Conservation (phyloP, 768 basidiomycete genomes). For the Macrolepiota fuliginosa region DNA sequence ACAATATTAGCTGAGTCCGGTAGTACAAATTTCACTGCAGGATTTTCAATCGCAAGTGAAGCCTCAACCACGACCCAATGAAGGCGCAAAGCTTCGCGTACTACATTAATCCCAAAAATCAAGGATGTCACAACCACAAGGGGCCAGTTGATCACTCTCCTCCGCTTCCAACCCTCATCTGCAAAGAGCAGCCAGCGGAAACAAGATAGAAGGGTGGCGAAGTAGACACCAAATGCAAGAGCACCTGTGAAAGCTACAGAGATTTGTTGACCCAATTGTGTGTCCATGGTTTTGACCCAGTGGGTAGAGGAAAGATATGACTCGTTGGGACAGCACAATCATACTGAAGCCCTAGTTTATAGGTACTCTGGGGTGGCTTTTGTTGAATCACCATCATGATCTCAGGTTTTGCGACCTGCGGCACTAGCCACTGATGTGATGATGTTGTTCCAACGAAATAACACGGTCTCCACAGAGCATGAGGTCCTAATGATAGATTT, state of each 20-base stretch:
- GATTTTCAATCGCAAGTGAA: background rate
- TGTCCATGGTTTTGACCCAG: background rate
- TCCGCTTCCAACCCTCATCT: background rate
- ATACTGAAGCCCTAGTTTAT: too few species aligned
- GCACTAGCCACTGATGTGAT: too few species aligned
- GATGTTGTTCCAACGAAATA: too few species aligned
- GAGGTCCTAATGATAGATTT: too few species aligned
- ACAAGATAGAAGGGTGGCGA: background rate
- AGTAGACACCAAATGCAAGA: background rate
- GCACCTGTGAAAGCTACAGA: background rate
- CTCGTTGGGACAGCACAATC: too few species aligned
- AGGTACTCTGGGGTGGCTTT: too few species aligned
- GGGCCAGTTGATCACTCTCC: background rate
- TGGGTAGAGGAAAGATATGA: too few species aligned
- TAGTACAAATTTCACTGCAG: background rate
- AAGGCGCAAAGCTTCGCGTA: background rate
- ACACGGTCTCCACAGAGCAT: too few species aligned
- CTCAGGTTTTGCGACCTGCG: too few species aligned
- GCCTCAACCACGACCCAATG: background rate
- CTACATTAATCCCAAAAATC: background rate
- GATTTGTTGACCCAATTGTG: background rate
- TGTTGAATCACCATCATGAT: too few species aligned
- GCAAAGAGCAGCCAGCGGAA: background rate
- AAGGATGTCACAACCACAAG: background rate
- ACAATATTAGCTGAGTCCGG: background rate